phyloP scores from a whole-genome alignment of 2,329 filamentous ascomycete species.

The Aaosphaeria arxii region DNA sequence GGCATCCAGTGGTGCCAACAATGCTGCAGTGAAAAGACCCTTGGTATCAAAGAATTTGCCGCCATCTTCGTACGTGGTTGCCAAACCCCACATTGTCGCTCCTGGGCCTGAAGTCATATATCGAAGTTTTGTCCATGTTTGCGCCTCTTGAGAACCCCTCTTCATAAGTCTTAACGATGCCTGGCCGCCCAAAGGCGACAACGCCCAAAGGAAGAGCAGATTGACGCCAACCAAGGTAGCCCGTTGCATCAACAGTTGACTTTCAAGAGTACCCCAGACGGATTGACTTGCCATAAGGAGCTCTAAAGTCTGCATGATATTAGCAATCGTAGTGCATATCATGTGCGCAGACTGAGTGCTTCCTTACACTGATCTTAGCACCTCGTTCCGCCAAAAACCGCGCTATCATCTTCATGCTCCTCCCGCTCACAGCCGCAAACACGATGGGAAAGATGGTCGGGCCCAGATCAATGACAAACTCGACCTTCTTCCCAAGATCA shows the following conservation, averaged over 20 bases:
- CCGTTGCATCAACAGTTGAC: slow-evolving; percentile 26
- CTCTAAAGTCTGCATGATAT: slow-evolving; percentile 24
- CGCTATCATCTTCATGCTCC: slow-evolving; percentile 36
- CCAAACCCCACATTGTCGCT: too few species aligned
- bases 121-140: too few species aligned
- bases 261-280: slow-evolving; percentile 36
- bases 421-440: slow-evolving; percentile 33
- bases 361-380: slow-evolving; percentile 24
- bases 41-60: too few species aligned
- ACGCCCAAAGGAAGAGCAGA: slow-evolving; percentile 31
- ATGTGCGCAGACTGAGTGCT: too few species aligned
- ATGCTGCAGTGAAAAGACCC: too few species aligned
- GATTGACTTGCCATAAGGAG: slow-evolving; percentile 36
- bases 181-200: too few species aligned
- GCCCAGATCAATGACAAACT: slow-evolving; percentile 21
- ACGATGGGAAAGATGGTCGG: slow-evolving; percentile 37
- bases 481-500: slow-evolving; percentile 23
- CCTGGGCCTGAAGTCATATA: too few species aligned
- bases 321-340: neutral
- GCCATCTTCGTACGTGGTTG: too few species aligned
- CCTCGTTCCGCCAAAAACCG: slow-evolving; percentile 32
- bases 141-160: too few species aligned
- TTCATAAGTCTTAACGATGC: too few species aligned
- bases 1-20: too few species aligned
- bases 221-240: slow-evolving; percentile 29